Conservation (phyloP, 2,329 filamentous ascomycete genomes). For the Ceratocystis albifundus region DNA sequence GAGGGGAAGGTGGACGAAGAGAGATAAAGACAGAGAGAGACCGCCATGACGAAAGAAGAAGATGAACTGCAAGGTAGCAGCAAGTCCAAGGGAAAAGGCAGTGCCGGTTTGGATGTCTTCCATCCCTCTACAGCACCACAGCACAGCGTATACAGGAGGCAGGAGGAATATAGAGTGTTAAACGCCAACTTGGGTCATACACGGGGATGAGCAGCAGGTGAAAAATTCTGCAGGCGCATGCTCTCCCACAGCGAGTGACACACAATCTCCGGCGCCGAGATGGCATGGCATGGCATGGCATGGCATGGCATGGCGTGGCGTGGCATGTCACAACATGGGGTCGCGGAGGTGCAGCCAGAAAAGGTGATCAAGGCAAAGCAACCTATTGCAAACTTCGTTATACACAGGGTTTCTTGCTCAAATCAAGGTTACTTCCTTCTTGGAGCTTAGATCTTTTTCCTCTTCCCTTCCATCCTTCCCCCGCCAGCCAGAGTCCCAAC, state of each 20-base stretch:
- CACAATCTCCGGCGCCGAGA: neutral
- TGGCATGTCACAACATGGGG: too few relatives aligned
- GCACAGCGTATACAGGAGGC: neutral
- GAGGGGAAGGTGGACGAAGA: slow-evolving; percentile 14
- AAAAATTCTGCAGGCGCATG: neutral
- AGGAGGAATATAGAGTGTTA: neutral
- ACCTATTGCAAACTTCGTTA: too few relatives aligned
- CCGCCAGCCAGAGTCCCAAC: neutral
- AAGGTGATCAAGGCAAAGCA: too few relatives aligned
- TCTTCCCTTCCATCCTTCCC: neutral
- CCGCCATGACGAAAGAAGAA: slow-evolving; percentile 1
- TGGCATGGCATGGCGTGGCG: neutral
- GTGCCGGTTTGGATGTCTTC: neutral
- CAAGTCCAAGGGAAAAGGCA: neutral
- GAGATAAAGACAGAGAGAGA: slow-evolving; percentile 11
- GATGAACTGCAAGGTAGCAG: neutral
- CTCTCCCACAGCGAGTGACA: neutral
- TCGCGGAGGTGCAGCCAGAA: too few relatives aligned
- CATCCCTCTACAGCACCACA: neutral
- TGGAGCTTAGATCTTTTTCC: neutral
- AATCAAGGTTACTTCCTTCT: neutral
- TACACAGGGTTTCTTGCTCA: neutral
- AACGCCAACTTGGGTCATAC: neutral
- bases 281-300: neutral
- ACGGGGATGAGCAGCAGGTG: neutral